phyloP scores from a whole-genome alignment of 2,329 filamentous ascomycete species.

The Sporothrix dimorphospora region DNA sequence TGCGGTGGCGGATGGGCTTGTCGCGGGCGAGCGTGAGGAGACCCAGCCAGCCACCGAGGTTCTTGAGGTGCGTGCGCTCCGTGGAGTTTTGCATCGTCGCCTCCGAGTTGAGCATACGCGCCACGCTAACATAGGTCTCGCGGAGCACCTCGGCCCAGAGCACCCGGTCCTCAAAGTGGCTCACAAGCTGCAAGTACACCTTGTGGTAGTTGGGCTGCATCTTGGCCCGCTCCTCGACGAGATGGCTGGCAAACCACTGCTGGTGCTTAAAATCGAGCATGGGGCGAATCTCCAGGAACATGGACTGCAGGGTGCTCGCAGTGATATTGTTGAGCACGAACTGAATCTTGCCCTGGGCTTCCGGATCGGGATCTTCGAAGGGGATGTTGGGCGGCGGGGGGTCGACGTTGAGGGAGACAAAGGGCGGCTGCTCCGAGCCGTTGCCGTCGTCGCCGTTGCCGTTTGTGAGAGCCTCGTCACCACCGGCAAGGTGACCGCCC shows the following conservation, averaged over 20 bases:
- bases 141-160: conserved; percentile 89
- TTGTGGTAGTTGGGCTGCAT: conserved; percentile 96
- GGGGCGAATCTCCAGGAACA: conserved; percentile 79
- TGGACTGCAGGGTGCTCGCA: conserved; percentile 80
- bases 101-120: conserved; percentile 88
- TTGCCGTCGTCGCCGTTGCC: conserved; percentile 68
- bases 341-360: conserved; percentile 88
- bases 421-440: conserved; percentile 64
- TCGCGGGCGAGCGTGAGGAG: conserved; percentile 90
- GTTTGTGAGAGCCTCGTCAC: conserved; percentile 64
- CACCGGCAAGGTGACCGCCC: conserved; percentile 12
- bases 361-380: conserved; percentile 82
- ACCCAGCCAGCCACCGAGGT: conserved; percentile 90
- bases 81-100: conserved; percentile 79
- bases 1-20: conserved; percentile 93
- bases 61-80: conserved; percentile 88
- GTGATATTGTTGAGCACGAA: conserved; percentile 98
- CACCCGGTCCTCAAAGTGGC: conserved; percentile 74
- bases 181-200: conserved; percentile 87
- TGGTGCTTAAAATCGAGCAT: conserved; percentile 80
- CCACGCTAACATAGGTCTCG: conserved; percentile 86
- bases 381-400: conserved; percentile 63
- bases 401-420: conserved; percentile 78
- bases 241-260: conserved; percentile 94
- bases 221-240: conserved; percentile 95